A percentile compares a stretch with the other conserved stretches of the same genome.
Conservation (phyloP, 31 red algal genomes). For the Odonthalia washingtoniensis region DNA sequence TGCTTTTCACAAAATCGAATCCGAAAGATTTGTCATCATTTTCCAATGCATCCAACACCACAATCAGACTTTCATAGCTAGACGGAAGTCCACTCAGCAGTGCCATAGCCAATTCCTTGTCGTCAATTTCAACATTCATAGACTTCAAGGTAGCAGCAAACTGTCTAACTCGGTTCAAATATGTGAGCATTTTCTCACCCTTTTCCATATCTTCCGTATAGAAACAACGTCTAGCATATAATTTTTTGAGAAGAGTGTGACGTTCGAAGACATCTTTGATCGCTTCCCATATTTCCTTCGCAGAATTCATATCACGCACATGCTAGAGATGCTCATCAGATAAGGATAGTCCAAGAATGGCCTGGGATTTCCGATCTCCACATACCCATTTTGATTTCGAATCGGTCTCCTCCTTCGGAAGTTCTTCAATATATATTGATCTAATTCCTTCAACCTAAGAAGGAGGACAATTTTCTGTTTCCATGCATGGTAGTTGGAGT, state of each 20-base stretch:
- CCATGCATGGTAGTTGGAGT: conserved; percentile 35
- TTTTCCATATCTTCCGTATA: conserved; percentile 34
- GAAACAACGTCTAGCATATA: conserved; percentile 19
- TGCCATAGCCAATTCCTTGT: neutral
- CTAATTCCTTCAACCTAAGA: conserved; percentile 22
- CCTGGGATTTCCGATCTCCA: conserved; percentile 26
- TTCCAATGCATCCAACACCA: neutral
- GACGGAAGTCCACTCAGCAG: neutral
- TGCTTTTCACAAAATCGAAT: conserved; percentile 43
- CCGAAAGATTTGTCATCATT: conserved; percentile 25
- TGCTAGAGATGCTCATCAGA: conserved; percentile 44
- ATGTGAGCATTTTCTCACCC: conserved; percentile 27
- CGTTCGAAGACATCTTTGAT: conserved; percentile 25
- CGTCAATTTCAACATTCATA: conserved; percentile 1
- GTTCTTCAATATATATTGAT: conserved; percentile 20
- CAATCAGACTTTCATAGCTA: conserved; percentile 6
- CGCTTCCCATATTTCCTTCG: conserved; percentile 35
- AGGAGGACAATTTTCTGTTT: conserved; percentile 57
- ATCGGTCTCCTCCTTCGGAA: neutral
- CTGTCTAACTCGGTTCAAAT: conserved; percentile 1
- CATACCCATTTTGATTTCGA: neutral
- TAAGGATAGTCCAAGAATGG: conserved; percentile 30
- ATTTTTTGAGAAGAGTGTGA: conserved; percentile 4
- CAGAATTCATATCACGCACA: conserved; percentile 25
- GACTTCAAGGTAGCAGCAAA: conserved; percentile 26